Evolutionary conservation across 2,329 filamentous ascomycete genomes (phyloP).

Genomic region (Colletotrichum sojae): DNA sequence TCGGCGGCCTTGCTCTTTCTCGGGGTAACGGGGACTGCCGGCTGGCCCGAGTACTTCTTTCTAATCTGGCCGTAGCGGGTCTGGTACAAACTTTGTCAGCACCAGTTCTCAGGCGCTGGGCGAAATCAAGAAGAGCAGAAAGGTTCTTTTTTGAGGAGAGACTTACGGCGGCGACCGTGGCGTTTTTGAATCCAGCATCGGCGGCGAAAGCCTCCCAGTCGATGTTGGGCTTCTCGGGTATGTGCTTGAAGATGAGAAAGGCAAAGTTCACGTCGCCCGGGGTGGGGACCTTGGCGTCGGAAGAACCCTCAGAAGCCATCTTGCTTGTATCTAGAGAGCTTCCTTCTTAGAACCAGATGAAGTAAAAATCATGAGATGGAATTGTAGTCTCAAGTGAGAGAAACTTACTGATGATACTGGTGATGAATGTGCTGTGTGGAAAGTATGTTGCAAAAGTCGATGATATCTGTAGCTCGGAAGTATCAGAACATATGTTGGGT

Average conservation of each 20-base stretch:
- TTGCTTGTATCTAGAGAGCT: neutral
- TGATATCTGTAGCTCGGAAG: no score
- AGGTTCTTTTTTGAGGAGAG: neutral
- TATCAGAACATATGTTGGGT: no score
- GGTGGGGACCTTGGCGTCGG: conserved; percentile 54
- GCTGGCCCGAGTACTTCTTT: conserved; percentile 58
- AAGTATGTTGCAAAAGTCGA: no score
- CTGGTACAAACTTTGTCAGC: conserved; percentile 42
- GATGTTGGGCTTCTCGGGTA: conserved; percentile 58
- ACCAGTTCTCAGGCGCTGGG: neutral
- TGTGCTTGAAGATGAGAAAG: conserved; percentile 60
- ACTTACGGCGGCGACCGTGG: conserved; percentile 59
- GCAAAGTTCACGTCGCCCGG: conserved; percentile 60
- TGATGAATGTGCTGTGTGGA: no score
- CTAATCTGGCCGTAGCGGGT: conserved; percentile 66
- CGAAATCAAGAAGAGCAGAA: neutral
- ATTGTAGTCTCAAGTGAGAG: no score
- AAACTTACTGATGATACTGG: no score
- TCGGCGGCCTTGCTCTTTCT: conserved; percentile 1
- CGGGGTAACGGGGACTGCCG: conserved; percentile 38
- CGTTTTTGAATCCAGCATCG: conserved; percentile 61
- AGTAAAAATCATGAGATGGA: neutral
- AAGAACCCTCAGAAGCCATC: conserved; percentile 48
- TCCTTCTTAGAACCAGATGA: neutral
- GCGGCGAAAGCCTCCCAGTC: conserved; percentile 64